phyloP scores from a whole-genome alignment of 2,329 filamentous ascomycete genomes.

The Aureobasidium sp. region DNA sequence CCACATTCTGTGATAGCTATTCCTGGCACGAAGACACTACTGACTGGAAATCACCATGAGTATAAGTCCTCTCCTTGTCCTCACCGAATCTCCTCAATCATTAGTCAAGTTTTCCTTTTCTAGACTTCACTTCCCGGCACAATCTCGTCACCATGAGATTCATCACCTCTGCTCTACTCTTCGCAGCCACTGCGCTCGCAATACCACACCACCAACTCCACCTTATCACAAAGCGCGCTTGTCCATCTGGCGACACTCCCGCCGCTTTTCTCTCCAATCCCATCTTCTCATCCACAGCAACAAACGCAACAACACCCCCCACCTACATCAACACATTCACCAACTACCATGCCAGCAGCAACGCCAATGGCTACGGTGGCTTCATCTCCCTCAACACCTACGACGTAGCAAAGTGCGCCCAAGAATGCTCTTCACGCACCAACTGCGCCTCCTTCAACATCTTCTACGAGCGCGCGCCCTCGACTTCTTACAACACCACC shows the following conservation, averaged over 20 bases:
- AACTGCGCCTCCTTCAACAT: constrained; percentile 18
- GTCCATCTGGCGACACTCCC: constrained; percentile 18
- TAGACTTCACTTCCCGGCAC: neutral
- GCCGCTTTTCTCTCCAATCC: constrained; percentile 18
- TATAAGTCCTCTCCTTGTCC: neutral
- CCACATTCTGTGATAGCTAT: too few species aligned
- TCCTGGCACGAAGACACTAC: too few species aligned
- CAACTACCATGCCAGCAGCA: constrained; percentile 18
- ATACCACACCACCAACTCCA: neutral
- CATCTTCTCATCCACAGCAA: constrained; percentile 19
- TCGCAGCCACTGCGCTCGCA: neutral
- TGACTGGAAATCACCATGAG: neutral
- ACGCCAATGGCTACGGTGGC: neutral
- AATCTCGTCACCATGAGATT: neutral
- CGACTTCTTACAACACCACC: neutral
- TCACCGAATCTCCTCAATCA: neutral
- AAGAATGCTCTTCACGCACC: constrained; percentile 7
- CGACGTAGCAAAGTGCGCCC: constrained; percentile 9
- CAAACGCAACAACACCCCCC: constrained; percentile 14
- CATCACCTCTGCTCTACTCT: neutral
- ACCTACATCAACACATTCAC: constrained; percentile 20
- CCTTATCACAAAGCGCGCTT: neutral
- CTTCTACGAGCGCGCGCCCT: constrained; percentile 31
- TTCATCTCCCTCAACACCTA: constrained; percentile 1
- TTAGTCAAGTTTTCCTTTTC: neutral